These are phyloP conservation scores for Sedum album DNA, from an alignment of 164 flowering plant species.

Conservation along the genomic window DNA sequence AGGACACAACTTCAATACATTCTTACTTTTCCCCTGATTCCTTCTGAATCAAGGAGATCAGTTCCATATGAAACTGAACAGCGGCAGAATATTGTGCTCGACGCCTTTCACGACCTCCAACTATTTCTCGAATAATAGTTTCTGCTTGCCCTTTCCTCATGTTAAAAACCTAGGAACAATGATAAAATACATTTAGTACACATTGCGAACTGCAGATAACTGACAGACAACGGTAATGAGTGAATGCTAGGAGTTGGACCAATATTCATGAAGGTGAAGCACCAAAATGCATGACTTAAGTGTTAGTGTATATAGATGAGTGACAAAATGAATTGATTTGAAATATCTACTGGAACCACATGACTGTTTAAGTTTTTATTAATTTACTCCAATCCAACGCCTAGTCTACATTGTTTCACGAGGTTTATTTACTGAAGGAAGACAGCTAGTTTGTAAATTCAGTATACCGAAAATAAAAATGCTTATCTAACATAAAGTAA, in stretches of 20 bases:
- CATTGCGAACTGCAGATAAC: background rate
- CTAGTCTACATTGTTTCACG: background rate
- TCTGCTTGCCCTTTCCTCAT: constrained; percentile 57
- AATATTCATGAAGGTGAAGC: background rate
- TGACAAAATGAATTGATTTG: background rate
- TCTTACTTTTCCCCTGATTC: constrained; percentile 53
- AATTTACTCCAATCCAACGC: background rate
- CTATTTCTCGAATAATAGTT: constrained; percentile 50
- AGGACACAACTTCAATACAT: background rate
- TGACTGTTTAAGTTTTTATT: background rate
- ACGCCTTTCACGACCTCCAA: constrained; percentile 28
- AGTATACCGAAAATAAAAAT: background rate
- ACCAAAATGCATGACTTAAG: background rate
- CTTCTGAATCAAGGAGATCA: constrained; percentile 38
- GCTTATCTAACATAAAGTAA: background rate
- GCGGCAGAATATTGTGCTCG: constrained; percentile 30
- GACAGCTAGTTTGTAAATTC: background rate
- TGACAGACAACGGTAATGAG: background rate
- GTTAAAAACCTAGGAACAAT: constrained; percentile 47
- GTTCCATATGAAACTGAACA: constrained; percentile 36
- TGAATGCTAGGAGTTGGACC: background rate
- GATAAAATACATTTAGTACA: background rate
- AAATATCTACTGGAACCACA: background rate
- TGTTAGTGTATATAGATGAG: background rate
- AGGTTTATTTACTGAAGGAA: background rate